Base-by-base conservation (phyloP, 1,284 basidiomycete genomes). In the Ganoderma sp. region DNA sequence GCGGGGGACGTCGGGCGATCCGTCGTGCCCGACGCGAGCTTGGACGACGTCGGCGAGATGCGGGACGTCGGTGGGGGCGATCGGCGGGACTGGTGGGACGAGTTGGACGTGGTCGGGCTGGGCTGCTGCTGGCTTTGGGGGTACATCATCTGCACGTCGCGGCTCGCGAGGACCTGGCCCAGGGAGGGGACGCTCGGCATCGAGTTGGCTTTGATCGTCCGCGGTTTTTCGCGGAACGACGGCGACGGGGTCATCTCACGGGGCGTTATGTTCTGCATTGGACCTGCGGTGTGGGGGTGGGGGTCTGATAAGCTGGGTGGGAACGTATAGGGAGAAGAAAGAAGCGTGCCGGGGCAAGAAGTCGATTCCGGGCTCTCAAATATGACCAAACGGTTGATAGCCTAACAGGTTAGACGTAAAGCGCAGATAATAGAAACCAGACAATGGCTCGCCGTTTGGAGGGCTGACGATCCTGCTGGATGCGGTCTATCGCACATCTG, bases 191-290 rank as follows among this genome's bases (percentile, higher is more conserved):
- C 86, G 75, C 86, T 78, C 67, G 89, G 87, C 81, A 90, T 82
- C 0, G 89, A 88, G 72, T 88, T 85, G 1, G 87, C 76, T 73
- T 90, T 90, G 37, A 84, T 76, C 22, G 87, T 81, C 54, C 90
- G 83, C 70, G 84, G 83, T 73, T 87, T 83, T 70, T 90, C 87
- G 63, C 85, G 85, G 75, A 86, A 82, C 37, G 87, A 83, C 45
- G 91, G 90, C 2, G 91, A 91, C 48, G 87, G 88, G 42, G 91
- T 91, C 72, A 85, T 83, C 74, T 92, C 90, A 67, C 90, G 84
- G 50, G 84, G 80, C 15, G 84, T 85, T 48, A 86, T 80, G 39
- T 80, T 84, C 75, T 85, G 84, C 73, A 77, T 77, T 56, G 76
- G 73, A 71, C 76, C 77, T 79, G 62, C 66, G 58, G 45, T 7